phyloP scores from a whole-genome alignment of 2,329 filamentous ascomycete species.

The Hymenoscyphus infarciens region DNA sequence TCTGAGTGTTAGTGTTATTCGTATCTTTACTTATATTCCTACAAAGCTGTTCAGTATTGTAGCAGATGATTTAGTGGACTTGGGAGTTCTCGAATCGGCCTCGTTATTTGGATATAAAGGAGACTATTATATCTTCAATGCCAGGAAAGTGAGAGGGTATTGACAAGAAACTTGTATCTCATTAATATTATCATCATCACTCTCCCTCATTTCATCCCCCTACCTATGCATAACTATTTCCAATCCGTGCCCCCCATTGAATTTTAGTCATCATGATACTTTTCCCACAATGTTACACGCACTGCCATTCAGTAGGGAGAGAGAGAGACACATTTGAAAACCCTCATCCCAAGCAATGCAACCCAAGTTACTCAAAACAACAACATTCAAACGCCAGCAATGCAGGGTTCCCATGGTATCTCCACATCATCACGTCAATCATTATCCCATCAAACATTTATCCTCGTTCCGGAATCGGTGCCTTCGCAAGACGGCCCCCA shows the following conservation, averaged over 20 bases:
- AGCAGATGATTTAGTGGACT: no score
- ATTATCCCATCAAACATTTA: conserved; percentile 18
- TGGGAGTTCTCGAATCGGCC: no score
- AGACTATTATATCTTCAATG: no score
- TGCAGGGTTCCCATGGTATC: conserved; percentile 34
- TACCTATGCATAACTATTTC: conserved; percentile 9
- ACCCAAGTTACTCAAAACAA: conserved; percentile 15
- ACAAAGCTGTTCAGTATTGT: no score
- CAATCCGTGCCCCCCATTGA: conserved; percentile 6
- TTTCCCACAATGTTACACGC: not conserved
- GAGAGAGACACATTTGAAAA: conserved; percentile 1
- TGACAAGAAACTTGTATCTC: not conserved
- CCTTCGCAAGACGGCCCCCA: conserved; percentile 62
- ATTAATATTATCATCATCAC: conserved; percentile 11
- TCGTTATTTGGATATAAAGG: no score
- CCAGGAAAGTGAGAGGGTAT: not conserved
- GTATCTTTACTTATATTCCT: no score
- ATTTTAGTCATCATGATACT: not conserved
- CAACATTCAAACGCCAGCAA: conserved; percentile 32
- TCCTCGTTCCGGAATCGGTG: conserved; percentile 33
- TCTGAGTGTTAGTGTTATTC: no score
- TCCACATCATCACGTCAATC: conserved; percentile 31
- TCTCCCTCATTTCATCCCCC: not conserved
- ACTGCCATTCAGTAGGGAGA: not conserved
- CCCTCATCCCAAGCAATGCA: conserved; percentile 19